These are phyloP conservation scores for Camelina laxa DNA, from an alignment of 345 rosid genomes.

Conservation along the genomic window DNA sequence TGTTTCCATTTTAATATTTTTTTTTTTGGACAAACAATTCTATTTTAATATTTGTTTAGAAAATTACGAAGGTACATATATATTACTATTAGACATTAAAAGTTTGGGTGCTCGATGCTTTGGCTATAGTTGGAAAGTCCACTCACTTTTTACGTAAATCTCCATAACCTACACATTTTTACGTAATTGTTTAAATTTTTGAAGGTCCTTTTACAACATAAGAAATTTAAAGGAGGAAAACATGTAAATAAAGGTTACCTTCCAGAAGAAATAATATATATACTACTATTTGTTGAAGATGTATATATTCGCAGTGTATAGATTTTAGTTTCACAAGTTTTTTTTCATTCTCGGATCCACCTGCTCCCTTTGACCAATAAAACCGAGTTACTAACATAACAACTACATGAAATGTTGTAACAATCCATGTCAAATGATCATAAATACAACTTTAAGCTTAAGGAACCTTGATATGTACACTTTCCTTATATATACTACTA, in stretches of 20 bases:
- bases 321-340: not conserved
- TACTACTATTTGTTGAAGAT: not conserved
- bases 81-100: not conserved
- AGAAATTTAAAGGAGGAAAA: not conserved
- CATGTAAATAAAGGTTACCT: not conserved
- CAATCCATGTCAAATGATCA: not conserved
- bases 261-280: constrained; percentile 8
- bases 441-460: not conserved
- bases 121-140: constrained; percentile 29
- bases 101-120: constrained; percentile 29
- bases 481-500: too few relatives aligned
- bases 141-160: constrained; percentile 25
- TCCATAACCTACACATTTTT: constrained; percentile 24
- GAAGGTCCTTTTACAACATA: not conserved
- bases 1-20: not conserved
- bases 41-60: not conserved
- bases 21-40: too few relatives aligned
- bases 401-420: constrained; percentile 8
- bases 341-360: constrained; percentile 16
- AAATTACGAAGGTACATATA: not conserved
- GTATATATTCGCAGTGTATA: not conserved
- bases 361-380: constrained; percentile 27
- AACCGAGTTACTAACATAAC: constrained; percentile 14
- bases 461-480: not conserved
- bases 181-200: constrained; percentile 6